Conservation (phyloP, 1,284 basidiomycete genomes). For the Schizophyllum commune region DNA sequence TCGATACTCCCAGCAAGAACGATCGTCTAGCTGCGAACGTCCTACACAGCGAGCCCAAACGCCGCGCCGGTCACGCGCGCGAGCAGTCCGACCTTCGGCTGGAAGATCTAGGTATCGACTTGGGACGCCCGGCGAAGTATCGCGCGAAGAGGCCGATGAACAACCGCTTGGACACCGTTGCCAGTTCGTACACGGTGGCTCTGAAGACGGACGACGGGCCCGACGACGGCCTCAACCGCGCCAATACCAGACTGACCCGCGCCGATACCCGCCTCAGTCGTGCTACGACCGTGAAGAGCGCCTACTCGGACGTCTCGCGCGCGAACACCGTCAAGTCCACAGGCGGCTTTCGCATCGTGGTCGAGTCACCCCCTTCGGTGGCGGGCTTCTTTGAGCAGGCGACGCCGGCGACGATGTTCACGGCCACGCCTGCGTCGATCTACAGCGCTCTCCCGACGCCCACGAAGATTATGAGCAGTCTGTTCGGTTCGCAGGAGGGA, state of each 20-base stretch:
- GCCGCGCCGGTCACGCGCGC: neutral
- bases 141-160: neutral
- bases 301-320: conserved; percentile 6
- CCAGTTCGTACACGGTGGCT: neutral
- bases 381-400: conserved; percentile 7
- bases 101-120: neutral
- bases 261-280: conserved; percentile 7
- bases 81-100: neutral
- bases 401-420: conserved; percentile 1
- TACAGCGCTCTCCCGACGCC: neutral
- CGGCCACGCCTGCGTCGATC: conserved; percentile 7
- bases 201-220: neutral
- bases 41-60: neutral
- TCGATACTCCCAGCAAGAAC: neutral
- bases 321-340: conserved; percentile 2
- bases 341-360: conserved; percentile 11
- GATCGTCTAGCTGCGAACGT: no score
- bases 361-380: conserved; percentile 10
- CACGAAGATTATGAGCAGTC: neutral
- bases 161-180: neutral
- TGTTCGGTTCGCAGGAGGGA: neutral
- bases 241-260: no score
- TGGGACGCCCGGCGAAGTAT: neutral
- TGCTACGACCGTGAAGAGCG: conserved; percentile 5
- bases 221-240: neutral